phyloP scores from a whole-genome alignment of 169 alveolate genomes.

The Plasmodium relictum region DNA sequence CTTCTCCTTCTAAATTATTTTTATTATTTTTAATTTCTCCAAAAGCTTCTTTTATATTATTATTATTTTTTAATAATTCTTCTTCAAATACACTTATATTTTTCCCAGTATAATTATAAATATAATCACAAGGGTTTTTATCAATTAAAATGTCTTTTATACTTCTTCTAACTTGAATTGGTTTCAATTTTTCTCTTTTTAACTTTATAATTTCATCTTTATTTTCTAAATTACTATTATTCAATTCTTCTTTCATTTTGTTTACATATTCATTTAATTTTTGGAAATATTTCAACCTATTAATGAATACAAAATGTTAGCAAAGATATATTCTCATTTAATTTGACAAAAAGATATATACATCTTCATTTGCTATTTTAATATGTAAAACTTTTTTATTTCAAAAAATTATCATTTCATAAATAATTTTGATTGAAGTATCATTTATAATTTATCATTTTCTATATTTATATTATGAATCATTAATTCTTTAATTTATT shows the following conservation, averaged over 20 bases:
- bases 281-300: background rate
- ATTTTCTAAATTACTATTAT: background rate
- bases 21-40: background rate
- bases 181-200: conserved; percentile 33
- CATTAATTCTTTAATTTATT: too few species aligned
- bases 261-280: background rate
- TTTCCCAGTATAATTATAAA: conserved; percentile 46
- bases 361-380: too few species aligned
- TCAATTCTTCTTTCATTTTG: conserved; percentile 10
- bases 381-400: too few species aligned
- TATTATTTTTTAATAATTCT: background rate
- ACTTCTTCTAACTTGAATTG: conserved; percentile 68
- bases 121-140: conserved; percentile 26
- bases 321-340: too few species aligned
- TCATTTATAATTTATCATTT: too few species aligned
- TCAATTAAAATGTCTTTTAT: conserved; percentile 42
- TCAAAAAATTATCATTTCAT: too few species aligned
- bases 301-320: too few species aligned
- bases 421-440: too few species aligned
- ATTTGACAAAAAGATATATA: too few species aligned
- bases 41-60: background rate
- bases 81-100: conserved; percentile 37
- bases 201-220: background rate
- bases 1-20: background rate
- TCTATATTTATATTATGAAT: too few species aligned